Percentiles rank a stretch among this genome's conserved stretches.
Evolutionary conservation across 192 early-diverging fungal species (phyloP).

Genomic region (Coemansia sp.): DNA sequence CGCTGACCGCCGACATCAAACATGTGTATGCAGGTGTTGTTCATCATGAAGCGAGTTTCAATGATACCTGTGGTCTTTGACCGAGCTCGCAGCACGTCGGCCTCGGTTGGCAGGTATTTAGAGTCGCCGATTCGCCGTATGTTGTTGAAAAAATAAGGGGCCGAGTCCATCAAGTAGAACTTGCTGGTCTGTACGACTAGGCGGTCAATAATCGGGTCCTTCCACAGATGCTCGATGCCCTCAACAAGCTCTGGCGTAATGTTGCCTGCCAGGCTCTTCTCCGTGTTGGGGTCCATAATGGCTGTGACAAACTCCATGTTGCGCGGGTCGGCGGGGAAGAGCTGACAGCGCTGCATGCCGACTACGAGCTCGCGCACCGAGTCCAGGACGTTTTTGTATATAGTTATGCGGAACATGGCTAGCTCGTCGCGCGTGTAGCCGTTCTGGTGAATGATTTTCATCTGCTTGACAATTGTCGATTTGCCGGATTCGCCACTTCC

Average conservation of each 20-base stretch:
- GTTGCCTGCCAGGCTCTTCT: slow-evolving; percentile 58
- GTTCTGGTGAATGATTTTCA: slow-evolving; percentile 96
- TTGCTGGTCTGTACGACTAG: slow-evolving; percentile 73
- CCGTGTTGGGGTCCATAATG: slow-evolving; percentile 47
- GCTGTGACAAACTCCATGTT: slow-evolving; percentile 53
- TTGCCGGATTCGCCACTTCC: slow-evolving; percentile 94
- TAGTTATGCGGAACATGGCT: slow-evolving; percentile 69
- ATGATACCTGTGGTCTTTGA: slow-evolving; percentile 97
- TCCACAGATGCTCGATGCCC: slow-evolving; percentile 70
- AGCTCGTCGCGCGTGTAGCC: slow-evolving; percentile 84
- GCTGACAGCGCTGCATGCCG: slow-evolving; percentile 66
- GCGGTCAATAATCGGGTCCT: slow-evolving; percentile 64
- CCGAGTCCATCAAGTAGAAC: slow-evolving; percentile 91
- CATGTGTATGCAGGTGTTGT: slow-evolving; percentile 89
- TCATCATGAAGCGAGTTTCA: slow-evolving; percentile 92
- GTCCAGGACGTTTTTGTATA: slow-evolving; percentile 86
- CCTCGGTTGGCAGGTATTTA: slow-evolving; percentile 88
- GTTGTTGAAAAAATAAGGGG: slow-evolving; percentile 91
- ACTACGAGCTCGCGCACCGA: slow-evolving; percentile 73
- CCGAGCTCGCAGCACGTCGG: slow-evolving; percentile 94
- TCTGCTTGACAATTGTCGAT: slow-evolving; percentile 95
- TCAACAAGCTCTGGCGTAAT: slow-evolving; percentile 68
- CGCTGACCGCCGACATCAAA: slow-evolving; percentile 99
- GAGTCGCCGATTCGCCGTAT: slow-evolving; percentile 79
- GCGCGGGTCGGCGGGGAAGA: slow-evolving; percentile 55